Base-by-base conservation (phyloP, 495 filamentous ascomycete species). In the Viridothelium virens region DNA sequence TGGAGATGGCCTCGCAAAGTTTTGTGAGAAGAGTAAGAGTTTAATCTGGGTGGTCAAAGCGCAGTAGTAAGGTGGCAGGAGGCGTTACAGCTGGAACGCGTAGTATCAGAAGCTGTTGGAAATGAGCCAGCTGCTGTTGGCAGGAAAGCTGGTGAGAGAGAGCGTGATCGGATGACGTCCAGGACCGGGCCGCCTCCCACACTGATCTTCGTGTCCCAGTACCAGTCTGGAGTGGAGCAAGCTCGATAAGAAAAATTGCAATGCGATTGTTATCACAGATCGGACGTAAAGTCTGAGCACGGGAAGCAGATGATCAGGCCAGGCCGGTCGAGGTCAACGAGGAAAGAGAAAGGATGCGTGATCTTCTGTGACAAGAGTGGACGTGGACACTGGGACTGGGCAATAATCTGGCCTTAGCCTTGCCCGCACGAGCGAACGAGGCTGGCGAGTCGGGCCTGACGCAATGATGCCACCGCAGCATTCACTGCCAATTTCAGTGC, bases 101-200 rank as follows among this genome's bases (percentile, higher is more conserved):
- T 4, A 14, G 53, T 59, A 59, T 59, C 53, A 36, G 31, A 59
- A 36, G 31, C 53, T 59, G 53, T 59, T 59, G 53, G 53, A 59
- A 59, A 10, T 34, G 31, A 4, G 25, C 31, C 5, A 59, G 53
- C 25, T 34, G 14, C 5, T 53, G 53, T 59, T 59, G 53, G 53
- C 53, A 59, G 53, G 5, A 33, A 31, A 44, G 41, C 25, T 25
- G 14, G 41, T 7, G 41, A 7, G 14, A 7, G 7, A 59, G 53
- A 59, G 53, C 53, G 25, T 59, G 53, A 34, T 59, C 53, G 5
- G 53, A 36, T 59, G 53, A 59, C 53, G 53, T 59, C 36, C 53
- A 59, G 53, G 53, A 59, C 53, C 53, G 53, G 53, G 11, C 18
- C 48, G 48, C 48, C 25, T 53, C 48, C 31, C 53, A 36, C 31